Evolutionary conservation across 805 yeast genomes (phyloP), one percentile per base, ranked within the genome.

Genomic region (Kurtzmaniella fragi): DNA sequence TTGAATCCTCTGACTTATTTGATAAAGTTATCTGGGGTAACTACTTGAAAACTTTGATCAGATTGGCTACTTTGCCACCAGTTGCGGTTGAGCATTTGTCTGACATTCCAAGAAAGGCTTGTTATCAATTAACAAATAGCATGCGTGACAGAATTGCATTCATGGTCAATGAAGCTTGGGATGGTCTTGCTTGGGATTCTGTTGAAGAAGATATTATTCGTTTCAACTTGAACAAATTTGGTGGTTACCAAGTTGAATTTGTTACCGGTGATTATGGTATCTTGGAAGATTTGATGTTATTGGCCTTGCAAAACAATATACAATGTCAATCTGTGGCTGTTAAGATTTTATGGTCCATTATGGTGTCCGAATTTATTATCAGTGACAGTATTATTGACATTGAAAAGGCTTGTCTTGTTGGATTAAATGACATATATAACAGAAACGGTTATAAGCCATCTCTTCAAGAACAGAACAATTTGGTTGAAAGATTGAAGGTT

Each of bases 211-310:
- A 79, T 46, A 52, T 63, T 23, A 59, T 53, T 3, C 61, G 86
- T 44, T 86, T 82, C 61, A 82, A 80, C 37, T 54, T 86, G 33
- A 68, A 65, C 31, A 68, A 68, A 47, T 75, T 80, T 45, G 85
- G 90, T 31, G 89, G 90, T 0, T 78, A 72, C 49, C 96, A 88
- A 57, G 77, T 73, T 27, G 78, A 75, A 49, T 76, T 86, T 43
- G 70, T 81, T 28, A 66, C 66, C 44, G 62, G 62, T 31, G 82
- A 79, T 42, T 77, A 76, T 40, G 73, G 80, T 28, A 70, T 87
- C 20, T 61, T 86, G 31, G 76, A 76, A 37, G 84, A 81, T 40
- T 59, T 88, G 41, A 68, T 83, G 64, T 70, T 81, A 32, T 75
- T 83, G 53, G 79, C 84, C 34, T 70, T 86, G 48, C 95, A 85